phyloP scores from a whole-genome alignment of 2,329 filamentous ascomycete genomes.

The Pseudocercospora musae region DNA sequence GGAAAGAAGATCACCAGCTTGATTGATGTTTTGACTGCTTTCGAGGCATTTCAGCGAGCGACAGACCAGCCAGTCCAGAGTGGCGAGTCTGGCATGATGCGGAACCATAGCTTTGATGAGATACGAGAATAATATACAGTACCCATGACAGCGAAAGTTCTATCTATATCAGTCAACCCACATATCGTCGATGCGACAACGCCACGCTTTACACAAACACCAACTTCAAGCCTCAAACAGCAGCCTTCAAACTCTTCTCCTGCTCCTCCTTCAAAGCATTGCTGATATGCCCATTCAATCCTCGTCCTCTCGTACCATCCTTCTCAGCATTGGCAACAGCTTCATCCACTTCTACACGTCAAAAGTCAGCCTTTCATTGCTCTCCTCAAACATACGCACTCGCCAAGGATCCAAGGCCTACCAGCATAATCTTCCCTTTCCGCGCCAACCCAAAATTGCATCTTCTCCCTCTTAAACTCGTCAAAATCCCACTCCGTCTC shows the following conservation, averaged over 20 bases:
- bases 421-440: conserved; percentile 42
- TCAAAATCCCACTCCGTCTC: conserved; percentile 82
- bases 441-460: conserved; percentile 56
- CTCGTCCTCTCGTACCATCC: conserved; percentile 47
- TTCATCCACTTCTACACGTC: conserved; percentile 45
- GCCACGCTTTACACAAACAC: background rate
- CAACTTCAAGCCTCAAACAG: background rate
- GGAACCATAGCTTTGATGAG: background rate
- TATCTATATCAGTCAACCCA: background rate
- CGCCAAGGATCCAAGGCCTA: conserved; percentile 36
- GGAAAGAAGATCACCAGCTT: background rate
- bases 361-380: conserved; percentile 6
- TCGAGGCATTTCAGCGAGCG: background rate
- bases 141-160: background rate
- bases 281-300: conserved; percentile 41
- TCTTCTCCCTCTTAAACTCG: conserved; percentile 74
- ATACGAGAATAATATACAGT: background rate
- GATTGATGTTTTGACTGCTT: background rate
- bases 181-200: background rate
- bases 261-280: conserved; percentile 30
- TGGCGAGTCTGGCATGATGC: background rate
- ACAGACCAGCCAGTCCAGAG: background rate
- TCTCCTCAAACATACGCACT: background rate
- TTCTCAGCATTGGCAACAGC: conserved; percentile 37
- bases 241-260: conserved; percentile 1